Conservation (phyloP, 768 basidiomycete species). For the Omphalotus guepiniiformis region DNA sequence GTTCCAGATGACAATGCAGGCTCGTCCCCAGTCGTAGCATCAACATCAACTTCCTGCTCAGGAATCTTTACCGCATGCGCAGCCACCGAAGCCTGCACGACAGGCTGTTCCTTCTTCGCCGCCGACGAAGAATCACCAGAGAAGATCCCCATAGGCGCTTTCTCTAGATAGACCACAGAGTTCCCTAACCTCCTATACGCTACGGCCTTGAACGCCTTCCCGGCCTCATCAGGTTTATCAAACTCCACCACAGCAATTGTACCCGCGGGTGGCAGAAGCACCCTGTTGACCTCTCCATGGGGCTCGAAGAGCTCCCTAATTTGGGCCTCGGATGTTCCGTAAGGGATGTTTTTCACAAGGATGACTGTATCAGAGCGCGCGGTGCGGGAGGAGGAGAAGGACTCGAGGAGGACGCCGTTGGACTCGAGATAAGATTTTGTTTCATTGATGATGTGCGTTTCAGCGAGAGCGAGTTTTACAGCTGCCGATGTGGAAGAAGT, state of each 20-base stretch:
- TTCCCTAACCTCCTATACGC: conserved; percentile 88
- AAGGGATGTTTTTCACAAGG: conserved; percentile 96
- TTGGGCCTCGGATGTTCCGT: conserved; percentile 71
- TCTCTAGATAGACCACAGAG: conserved; percentile 89
- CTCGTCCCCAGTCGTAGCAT: conserved; percentile 25
- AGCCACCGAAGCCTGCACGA: conserved; percentile 3
- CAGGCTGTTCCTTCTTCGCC: conserved; percentile 13
- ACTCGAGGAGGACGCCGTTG: conserved; percentile 61
- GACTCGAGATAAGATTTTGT: conserved; percentile 87
- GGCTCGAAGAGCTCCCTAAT: conserved; percentile 77
- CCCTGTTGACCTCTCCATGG: conserved; percentile 65
- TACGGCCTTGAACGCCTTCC: conserved; percentile 73
- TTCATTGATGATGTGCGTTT: conserved; percentile 94
- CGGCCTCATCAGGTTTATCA: conserved; percentile 63
- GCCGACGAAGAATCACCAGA: conserved; percentile 29
- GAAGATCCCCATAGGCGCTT: conserved; percentile 86
- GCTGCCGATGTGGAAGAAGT: conserved; percentile 52
- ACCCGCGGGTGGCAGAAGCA: conserved; percentile 87
- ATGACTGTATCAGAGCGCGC: conserved; percentile 75
- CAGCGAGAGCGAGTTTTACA: conserved; percentile 92
- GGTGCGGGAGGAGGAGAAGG: conserved; percentile 45
- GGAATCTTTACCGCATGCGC: conserved; percentile 35
- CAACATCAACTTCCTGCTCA: conserved; percentile 33
- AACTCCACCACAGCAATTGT: conserved; percentile 93
- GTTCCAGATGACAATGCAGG: conserved; percentile 57